Conservation (phyloP, 345 rosid species). For the Murraya paniculata region DNA sequence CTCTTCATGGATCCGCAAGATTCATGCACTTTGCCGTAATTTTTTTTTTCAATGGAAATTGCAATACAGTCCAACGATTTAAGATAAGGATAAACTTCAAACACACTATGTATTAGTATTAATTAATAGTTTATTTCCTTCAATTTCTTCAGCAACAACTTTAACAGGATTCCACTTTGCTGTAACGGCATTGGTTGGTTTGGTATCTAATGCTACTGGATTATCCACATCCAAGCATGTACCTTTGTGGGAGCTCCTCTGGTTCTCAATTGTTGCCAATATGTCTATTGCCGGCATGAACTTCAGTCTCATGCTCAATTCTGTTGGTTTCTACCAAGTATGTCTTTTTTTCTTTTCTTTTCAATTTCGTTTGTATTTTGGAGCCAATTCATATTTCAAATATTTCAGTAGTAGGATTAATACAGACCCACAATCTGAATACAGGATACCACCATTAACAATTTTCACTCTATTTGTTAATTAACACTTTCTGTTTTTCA, state of each 20-base stretch:
- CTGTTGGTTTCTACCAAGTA: constrained; percentile 93
- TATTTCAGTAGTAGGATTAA: neutral
- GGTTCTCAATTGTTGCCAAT: constrained; percentile 90
- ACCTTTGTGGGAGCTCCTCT: constrained; percentile 94
- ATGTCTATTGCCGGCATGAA: constrained; percentile 86
- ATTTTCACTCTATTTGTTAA: neutral
- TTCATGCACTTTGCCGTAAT: neutral
- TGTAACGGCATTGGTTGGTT: constrained; percentile 77
- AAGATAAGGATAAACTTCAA: neutral
- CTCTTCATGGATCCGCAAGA: neutral
- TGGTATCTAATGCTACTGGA: constrained; percentile 86
- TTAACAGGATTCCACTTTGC: constrained; percentile 92
- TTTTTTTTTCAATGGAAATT: neutral
- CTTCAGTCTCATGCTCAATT: constrained; percentile 92
- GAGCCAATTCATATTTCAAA: neutral
- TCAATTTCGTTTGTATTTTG: neutral
- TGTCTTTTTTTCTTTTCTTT: neutral
- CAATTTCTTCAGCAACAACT: constrained; percentile 70
- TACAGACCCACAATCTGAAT: neutral
- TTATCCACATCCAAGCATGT: constrained; percentile 70
- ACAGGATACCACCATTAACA: neutral
- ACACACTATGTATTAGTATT: too few species aligned
- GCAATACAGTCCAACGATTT: neutral
- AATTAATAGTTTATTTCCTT: neutral
- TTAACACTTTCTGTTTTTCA: neutral